Conservation (phyloP, 2,329 filamentous ascomycete genomes). For the Nemania bipapillata region DNA sequence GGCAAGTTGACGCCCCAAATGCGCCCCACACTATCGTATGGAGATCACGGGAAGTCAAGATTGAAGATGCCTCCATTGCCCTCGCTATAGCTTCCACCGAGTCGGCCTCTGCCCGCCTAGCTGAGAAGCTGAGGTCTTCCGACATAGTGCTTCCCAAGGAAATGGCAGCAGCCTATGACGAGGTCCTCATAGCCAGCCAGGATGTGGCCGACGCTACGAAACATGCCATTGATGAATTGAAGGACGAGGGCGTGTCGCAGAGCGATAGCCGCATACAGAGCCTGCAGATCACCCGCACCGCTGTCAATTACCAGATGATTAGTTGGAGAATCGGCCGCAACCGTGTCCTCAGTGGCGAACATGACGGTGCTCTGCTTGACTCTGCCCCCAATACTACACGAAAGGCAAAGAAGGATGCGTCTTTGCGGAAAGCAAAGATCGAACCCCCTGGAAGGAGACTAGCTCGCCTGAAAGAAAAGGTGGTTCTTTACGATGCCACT, state of each 20-base stretch:
- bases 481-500: conserved; percentile 89
- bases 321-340: conserved; percentile 96
- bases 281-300: conserved; percentile 89
- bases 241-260: conserved; percentile 82
- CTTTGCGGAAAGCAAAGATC: conserved; percentile 54
- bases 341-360: conserved; percentile 82
- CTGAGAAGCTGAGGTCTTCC: conserved; percentile 60
- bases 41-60: conserved; percentile 84
- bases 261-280: conserved; percentile 90
- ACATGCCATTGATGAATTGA: conserved; percentile 89
- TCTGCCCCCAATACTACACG: conserved; percentile 59
- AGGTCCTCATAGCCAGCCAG: conserved; percentile 87
- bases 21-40: conserved; percentile 82
- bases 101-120: conserved; percentile 62
- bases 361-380: conserved; percentile 76
- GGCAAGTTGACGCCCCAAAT: conserved; percentile 62
- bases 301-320: conserved; percentile 92
- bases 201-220: conserved; percentile 95
- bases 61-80: conserved; percentile 93
- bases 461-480: conserved; percentile 82
- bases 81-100: conserved; percentile 79
- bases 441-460: conserved; percentile 80
- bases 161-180: conserved; percentile 87
- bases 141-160: conserved; percentile 67
- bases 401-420: conserved; percentile 66